phyloP scores from a whole-genome alignment of 2,329 filamentous ascomycete genomes.

The Exophiala sideris region DNA sequence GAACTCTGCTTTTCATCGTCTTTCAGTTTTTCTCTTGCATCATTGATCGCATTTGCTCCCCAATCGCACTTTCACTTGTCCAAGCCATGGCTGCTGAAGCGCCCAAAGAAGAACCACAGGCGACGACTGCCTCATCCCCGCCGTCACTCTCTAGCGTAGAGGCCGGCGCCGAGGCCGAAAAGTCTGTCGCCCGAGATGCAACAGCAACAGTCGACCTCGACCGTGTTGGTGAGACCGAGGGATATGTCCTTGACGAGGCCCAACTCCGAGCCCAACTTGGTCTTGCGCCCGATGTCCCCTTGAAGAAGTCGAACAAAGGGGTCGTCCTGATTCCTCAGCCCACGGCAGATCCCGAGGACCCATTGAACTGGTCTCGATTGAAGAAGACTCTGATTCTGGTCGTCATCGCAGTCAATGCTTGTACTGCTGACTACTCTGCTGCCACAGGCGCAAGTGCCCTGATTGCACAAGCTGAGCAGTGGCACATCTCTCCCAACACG shows the following conservation, averaged over 20 bases:
- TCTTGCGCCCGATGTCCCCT: slow-evolving; percentile 26
- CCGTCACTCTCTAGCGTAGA: slow-evolving; percentile 21
- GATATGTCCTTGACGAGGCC: slow-evolving; percentile 28
- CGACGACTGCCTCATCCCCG: slow-evolving; percentile 4
- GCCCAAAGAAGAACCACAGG: not conserved
- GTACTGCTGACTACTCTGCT: slow-evolving; percentile 51
- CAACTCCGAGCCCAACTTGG: slow-evolving; percentile 22
- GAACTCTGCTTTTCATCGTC: not conserved
- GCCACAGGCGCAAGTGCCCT: slow-evolving; percentile 46
- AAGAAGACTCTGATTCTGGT: slow-evolving; percentile 51
- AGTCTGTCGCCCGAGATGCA: not conserved
- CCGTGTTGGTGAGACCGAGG: slow-evolving; percentile 27
- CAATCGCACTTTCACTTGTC: not conserved
- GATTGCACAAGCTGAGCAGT: slow-evolving; percentile 46
- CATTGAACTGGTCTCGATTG: slow-evolving; percentile 51
- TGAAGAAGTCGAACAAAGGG: slow-evolving; percentile 38
- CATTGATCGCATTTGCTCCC: no score
- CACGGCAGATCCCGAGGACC: slow-evolving; percentile 50
- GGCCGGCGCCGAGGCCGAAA: slow-evolving; percentile 6
- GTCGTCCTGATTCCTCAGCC: slow-evolving; percentile 56
- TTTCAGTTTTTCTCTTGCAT: not conserved
- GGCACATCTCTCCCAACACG: slow-evolving; percentile 47
- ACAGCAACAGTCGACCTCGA: slow-evolving; percentile 25
- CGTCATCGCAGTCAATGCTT: slow-evolving; percentile 47
- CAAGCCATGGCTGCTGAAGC: not conserved